Evolutionary conservation across 108 stramenopile genomes (phyloP).

Genomic region (Fistulifera solaris): DNA sequence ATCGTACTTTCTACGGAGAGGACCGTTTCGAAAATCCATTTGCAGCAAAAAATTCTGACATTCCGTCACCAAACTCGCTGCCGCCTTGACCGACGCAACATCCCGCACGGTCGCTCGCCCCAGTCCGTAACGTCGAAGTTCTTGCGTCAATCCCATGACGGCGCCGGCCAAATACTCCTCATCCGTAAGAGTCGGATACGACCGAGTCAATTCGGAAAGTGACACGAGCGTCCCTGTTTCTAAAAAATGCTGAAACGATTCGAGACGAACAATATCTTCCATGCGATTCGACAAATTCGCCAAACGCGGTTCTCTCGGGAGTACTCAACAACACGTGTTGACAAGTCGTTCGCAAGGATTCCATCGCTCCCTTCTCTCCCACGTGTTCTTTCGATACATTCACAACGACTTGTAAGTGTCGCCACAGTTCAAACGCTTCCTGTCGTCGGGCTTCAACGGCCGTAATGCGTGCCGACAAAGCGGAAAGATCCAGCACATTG

Average conservation of each 20-base stretch:
- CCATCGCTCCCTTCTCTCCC: background rate
- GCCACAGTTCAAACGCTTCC: conserved; percentile 30
- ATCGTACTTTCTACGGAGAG: conserved; percentile 82
- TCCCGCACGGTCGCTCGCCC: conserved; percentile 57
- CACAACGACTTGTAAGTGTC: conserved; percentile 38
- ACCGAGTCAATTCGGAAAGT: conserved; percentile 2
- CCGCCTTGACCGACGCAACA: conserved; percentile 32
- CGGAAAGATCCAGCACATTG: conserved; percentile 14
- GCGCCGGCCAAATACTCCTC: conserved; percentile 77
- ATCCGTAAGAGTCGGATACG: conserved; percentile 35
- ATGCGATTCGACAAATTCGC: conserved; percentile 38
- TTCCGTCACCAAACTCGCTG: conserved; percentile 37
- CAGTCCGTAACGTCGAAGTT: conserved; percentile 54
- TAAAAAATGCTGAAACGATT: conserved; percentile 54
- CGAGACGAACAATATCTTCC: conserved; percentile 55
- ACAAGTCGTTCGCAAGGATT: background rate
- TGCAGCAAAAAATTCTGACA: conserved; percentile 56
- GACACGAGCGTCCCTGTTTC: conserved; percentile 26
- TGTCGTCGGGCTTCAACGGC: conserved; percentile 28
- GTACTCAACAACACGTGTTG: conserved; percentile 6
- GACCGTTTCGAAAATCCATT: conserved; percentile 93
- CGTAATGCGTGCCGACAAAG: conserved; percentile 9
- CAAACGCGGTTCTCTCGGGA: conserved; percentile 18
- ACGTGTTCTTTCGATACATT: background rate
- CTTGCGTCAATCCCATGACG: conserved; percentile 62